Conservation (phyloP, 176 grass and related monocot species). For the Oryza meridionalis region DNA sequence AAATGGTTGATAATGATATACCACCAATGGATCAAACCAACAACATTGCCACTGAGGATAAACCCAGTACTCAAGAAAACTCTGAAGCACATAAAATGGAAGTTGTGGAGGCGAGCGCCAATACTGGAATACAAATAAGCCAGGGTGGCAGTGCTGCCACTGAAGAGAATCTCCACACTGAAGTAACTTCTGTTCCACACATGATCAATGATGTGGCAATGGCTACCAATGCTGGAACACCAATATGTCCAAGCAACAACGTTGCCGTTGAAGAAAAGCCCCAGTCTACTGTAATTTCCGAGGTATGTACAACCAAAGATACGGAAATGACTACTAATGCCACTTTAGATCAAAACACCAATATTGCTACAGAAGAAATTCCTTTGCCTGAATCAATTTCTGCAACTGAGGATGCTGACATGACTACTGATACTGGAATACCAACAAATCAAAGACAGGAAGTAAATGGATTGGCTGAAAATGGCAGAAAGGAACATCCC, state of each 20-base stretch:
- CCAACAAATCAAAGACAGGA: constrained; percentile 37
- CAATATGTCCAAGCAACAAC: constrained; percentile 33
- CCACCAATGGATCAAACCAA: constrained; percentile 31
- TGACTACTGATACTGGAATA: constrained; percentile 14
- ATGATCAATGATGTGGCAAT: constrained; percentile 24
- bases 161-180: constrained; percentile 31
- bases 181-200: constrained; percentile 42
- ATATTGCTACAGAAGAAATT: constrained; percentile 31
- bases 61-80: constrained; percentile 11
- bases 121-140: constrained; percentile 37
- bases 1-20: constrained; percentile 34
- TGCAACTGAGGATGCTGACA: constrained; percentile 12
- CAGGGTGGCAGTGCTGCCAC: neutral
- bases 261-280: constrained; percentile 32
- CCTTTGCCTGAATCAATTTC: constrained; percentile 34
- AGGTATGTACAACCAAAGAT: constrained; percentile 16
- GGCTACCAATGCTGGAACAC: constrained; percentile 26
- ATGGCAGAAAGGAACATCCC: constrained; percentile 19
- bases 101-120: constrained; percentile 12
- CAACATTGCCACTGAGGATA: constrained; percentile 35
- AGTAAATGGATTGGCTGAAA: constrained; percentile 20
- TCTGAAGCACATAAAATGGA: constrained; percentile 7
- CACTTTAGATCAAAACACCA: constrained; percentile 39
- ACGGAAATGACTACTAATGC: constrained; percentile 12
- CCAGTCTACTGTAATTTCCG: constrained; percentile 25